Conservation (phyloP, 2,329 filamentous ascomycete species). For the Lecanicillium sp. region DNA sequence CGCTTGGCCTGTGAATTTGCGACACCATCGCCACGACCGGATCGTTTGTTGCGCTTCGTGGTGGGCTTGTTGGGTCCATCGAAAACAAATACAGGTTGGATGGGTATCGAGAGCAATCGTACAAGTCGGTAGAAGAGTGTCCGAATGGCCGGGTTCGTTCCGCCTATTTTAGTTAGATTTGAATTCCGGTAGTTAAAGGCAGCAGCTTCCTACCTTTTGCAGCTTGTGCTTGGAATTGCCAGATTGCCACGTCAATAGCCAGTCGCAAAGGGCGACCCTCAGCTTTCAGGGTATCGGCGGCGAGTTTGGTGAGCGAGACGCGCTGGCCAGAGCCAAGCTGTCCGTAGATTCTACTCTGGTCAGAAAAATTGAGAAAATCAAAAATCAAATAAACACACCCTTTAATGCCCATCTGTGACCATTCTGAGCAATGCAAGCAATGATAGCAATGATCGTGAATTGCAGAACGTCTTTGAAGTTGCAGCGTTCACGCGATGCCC, state of each 20-base stretch:
- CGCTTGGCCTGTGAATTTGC: conserved; percentile 74
- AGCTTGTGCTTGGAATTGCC: conserved; percentile 90
- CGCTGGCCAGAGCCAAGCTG: conserved; percentile 79
- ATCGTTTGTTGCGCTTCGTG: conserved; percentile 82
- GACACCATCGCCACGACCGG: conserved; percentile 57
- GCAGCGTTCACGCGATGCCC: conserved; percentile 11
- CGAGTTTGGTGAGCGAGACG: conserved; percentile 75
- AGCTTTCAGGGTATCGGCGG: conserved; percentile 67
- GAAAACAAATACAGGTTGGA: conserved; percentile 85
- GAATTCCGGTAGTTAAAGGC: not conserved
- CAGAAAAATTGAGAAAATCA: not conserved
- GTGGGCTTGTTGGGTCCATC: conserved; percentile 79
- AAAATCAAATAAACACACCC: conserved; percentile 34
- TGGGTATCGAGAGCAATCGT: conserved; percentile 67
- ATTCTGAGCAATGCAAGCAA: conserved; percentile 4
- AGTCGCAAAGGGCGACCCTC: conserved; percentile 71
- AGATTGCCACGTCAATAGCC: conserved; percentile 92
- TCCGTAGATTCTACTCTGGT: conserved; percentile 66
- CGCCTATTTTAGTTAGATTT: conserved; percentile 44
- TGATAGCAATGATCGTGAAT: conserved; percentile 4
- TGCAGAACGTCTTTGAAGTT: conserved; percentile 17
- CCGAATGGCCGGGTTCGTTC: conserved; percentile 81
- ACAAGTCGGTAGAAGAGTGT: conserved; percentile 90
- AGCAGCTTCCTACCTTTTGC: conserved; percentile 52
- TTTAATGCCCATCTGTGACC: conserved; percentile 56